Evolutionary conservation across 2,329 filamentous ascomycete genomes (phyloP), one percentile per base, ranked within the genome.

Genomic region (Trichophaea hybrida): DNA sequence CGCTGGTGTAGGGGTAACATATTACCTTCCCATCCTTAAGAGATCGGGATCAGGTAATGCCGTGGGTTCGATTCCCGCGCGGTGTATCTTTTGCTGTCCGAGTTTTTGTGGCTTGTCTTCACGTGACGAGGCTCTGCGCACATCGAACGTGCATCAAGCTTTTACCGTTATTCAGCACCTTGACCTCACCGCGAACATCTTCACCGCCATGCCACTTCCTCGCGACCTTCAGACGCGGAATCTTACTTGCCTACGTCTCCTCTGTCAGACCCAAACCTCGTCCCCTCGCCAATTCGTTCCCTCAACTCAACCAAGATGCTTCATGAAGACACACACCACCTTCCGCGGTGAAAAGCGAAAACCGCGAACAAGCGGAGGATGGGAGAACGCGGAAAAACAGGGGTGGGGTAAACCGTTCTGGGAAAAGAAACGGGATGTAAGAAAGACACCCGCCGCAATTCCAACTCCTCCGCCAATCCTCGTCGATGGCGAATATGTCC

Each of bases 1-100:
- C 49, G 49, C 24, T 52, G 49, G 49, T 52, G 49, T 52, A 52
- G 49, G 49, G 49, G 49, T 52, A 52, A 52, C 49, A 52, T 52
- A 52, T 52, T 52, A 52, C 49, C 49, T 52, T 52, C 49, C 49
- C 49, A 52, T 52, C 24, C 2, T n/a, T 5, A 10, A 31, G 31
- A 3, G 6, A 32, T 10, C 15, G 5, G 34, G 10, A 15, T 13
- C 44, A 52, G 49, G 49, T 52, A 52, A 52, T 52, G 49, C 49
- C 49, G 49, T 52, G 49, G 49, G 49, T 52, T 52, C 49, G 49
- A 52, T 52, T 52, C 49, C 49, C 49, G 49, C 49, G 24, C 49
- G 49, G 49, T 52, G 49, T 52, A 52, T 17, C 34, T 34, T 52
- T 52, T 52, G 15, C 32, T 31, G 15, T 6, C 15, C 13, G 6